These are phyloP conservation scores for Marchantia paleacea DNA, from an alignment of 225 moss, liverwort and hornwort genomes.

Conservation along the genomic window DNA sequence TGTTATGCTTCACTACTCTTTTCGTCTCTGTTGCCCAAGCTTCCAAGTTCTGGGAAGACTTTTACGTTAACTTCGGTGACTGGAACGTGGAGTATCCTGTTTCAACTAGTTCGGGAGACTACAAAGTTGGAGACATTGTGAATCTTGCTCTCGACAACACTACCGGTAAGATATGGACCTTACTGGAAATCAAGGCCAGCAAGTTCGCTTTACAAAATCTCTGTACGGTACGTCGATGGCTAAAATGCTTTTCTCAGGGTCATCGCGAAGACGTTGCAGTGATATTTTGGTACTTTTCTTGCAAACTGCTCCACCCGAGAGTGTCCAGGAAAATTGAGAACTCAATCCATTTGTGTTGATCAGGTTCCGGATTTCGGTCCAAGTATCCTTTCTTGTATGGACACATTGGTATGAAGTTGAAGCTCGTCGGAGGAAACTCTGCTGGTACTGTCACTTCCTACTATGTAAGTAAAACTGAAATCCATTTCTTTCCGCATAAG, in stretches of 20 bases:
- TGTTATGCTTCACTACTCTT: conserved; percentile 8
- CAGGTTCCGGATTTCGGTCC: conserved; percentile 43
- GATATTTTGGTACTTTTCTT: no score
- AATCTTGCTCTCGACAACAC: conserved; percentile 17
- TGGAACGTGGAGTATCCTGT: neutral
- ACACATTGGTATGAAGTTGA: conserved; percentile 38
- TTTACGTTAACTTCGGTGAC: conserved; percentile 29
- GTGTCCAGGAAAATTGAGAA: no score
- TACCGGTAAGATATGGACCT: neutral
- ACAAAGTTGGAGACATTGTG: neutral
- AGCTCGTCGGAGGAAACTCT: conserved; percentile 41
- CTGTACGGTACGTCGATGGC: no score
- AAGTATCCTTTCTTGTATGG: conserved; percentile 43
- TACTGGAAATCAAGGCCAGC: no score
- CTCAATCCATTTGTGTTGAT: no score
- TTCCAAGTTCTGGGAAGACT: conserved; percentile 22
- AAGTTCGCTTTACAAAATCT: no score
- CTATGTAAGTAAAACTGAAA: conserved; percentile 27
- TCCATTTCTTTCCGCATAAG: neutral
- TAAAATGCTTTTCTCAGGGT: no score
- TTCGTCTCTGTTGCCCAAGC: conserved; percentile 9
- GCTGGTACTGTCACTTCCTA: conserved; percentile 46
- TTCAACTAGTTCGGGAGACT: neutral
- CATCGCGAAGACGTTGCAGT: no score
- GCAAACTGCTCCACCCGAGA: no score